Evolutionary conservation across 2,329 filamentous ascomycete species (phyloP).

Genomic region (Venturia carpophila): DNA sequence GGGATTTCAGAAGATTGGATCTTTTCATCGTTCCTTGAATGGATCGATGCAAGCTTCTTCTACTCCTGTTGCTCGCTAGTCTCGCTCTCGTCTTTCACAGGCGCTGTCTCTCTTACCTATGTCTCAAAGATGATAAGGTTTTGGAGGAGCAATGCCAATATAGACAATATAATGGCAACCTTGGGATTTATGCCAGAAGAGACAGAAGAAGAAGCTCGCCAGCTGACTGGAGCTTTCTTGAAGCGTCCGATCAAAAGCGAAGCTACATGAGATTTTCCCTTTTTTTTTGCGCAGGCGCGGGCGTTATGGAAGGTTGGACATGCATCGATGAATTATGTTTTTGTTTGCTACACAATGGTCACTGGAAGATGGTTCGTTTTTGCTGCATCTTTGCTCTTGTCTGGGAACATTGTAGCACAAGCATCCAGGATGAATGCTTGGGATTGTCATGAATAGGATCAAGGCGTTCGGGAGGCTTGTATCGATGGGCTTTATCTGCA

Average conservation of each 20-base stretch:
- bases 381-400: not conserved
- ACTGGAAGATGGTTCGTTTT: not conserved
- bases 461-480: not conserved
- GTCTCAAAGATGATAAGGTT: too few relatives aligned
- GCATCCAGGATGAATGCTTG: not conserved
- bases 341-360: not conserved
- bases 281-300: not conserved
- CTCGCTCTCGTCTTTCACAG: not conserved
- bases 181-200: not conserved
- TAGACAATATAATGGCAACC: not conserved
- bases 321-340: not conserved
- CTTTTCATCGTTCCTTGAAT: conserved; percentile 14
- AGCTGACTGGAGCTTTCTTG: not conserved
- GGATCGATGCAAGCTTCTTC: conserved; percentile 14
- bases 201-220: not conserved
- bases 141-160: not conserved
- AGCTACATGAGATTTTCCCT: not conserved
- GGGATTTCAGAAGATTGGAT: conserved; percentile 18
- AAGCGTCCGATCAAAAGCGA: not conserved
- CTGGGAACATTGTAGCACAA: not conserved
- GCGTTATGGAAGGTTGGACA: not conserved
- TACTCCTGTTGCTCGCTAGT: conserved; percentile 7
- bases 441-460: not conserved
- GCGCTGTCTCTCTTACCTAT: not conserved
- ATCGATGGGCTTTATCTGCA: not conserved